Base-by-base conservation (phyloP, 495 filamentous ascomycete species). In the Xylaria intraflava region DNA sequence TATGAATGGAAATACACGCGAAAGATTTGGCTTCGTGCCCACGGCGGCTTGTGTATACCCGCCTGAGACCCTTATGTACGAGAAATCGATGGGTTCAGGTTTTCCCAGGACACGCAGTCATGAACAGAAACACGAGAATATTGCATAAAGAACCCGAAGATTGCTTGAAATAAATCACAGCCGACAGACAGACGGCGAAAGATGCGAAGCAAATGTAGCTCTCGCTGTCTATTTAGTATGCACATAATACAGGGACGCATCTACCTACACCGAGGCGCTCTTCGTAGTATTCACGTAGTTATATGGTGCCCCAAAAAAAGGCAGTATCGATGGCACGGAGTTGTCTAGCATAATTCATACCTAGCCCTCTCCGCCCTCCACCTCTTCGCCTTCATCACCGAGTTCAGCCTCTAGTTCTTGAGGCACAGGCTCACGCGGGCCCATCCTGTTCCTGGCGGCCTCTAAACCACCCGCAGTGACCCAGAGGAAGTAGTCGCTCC, bases 401-500 rank as follows among this genome's bases (percentile, higher is more conserved):
- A 60, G 47, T 49, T 67, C 64, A 10, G 56, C 50, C 11, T 68
- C 53, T 1, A 66, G 45, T 16, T 62, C 65, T 49, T 64, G 38
- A 17, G 64, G 64, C n/a, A 62, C 55, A 20, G 50, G 3, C 0
- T 57, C 55, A 26, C 52, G 45, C 4, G 43, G 33, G 2, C 60
- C 64, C 0, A 8, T 19, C 47, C 60, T 65, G 30, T 36, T 51
- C 40, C 67, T 71, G 3, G 83, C 76, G 17, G 78, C 83, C 17
- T 75, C 55, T 11, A 89, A 69, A 11, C 84, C 84, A 12, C 73
- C 78, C 0, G 84, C 82, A 0, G 83, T 90, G 16, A 89, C 74
- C 73, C 85, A 95, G 23, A 92, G 74, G 72, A 93, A 93, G 62
- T 80, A 82, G 35, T 81, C 79, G 9, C 79, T 78, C 29, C 77